Evolutionary conservation across 2,329 filamentous ascomycete genomes (phyloP), one percentile per base, ranked within the genome.

Genomic region (Neurospora crassa): DNA sequence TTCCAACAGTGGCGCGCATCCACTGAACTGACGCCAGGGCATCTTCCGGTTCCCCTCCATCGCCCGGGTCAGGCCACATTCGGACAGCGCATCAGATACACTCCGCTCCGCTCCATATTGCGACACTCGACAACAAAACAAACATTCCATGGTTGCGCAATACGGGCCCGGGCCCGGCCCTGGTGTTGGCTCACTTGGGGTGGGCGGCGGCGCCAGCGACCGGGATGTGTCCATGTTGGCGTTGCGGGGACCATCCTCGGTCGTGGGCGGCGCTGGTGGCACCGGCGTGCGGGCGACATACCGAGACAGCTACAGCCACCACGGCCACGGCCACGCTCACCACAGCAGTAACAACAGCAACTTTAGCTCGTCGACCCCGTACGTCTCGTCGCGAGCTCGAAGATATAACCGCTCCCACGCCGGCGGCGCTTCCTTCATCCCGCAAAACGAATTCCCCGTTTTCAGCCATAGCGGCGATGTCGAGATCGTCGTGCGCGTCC

Each of bases 401-500:
- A 90, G 93, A 76, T 92, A 94, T 78, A 91, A 91, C 79, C 91
- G 93, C 74, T 96, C 93, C 68, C 92, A 96, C 79, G 89, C 91
- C 77, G 93, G 93, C 71, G 90, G 90, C 73, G 83, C 86, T 42
- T 87, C 88, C 20, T 90, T 91, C 78, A 82, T 89, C 34, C 88
- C 92, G 59, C 91, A 92, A 78, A 97, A 97, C 79, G 94, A 97
- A 79, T 98, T 97, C 76, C 95, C 95, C 29, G 84, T 96, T 78
- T 98, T 97, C 81, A 90, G 90, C 68, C 91, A 94, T 77, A 95
- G 92, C 45, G 95, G 95, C 78, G 94, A 98, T 81, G 93, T 97
- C 77, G 95, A 98, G 82, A 94, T 98, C 74, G 79, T 95, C 70
- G 88, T 97, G 77, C 87, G 86, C 78, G 79, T 80, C 18, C 86